Evolutionary conservation across 306 rosid species (phyloP).

Genomic region (Vicia faba): DNA sequence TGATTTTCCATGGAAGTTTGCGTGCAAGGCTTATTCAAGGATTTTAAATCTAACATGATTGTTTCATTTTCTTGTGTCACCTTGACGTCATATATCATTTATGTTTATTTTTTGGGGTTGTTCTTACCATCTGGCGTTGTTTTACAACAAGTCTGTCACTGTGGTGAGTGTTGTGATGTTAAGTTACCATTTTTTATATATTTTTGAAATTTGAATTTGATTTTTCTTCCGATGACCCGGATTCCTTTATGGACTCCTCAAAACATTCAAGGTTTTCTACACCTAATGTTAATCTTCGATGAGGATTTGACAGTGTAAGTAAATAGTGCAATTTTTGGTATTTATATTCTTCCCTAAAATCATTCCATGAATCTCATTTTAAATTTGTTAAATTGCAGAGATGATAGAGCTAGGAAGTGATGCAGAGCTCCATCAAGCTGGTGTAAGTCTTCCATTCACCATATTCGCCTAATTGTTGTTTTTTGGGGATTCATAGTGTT

Average conservation of each 20-base stretch:
- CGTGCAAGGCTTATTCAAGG: slow-evolving; percentile 11
- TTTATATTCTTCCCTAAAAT: no score
- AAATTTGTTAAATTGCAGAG: slow-evolving; percentile 92
- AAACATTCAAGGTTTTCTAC: no score
- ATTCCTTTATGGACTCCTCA: no score
- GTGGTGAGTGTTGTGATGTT: no score
- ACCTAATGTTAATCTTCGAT: no score
- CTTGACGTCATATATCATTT: slow-evolving; percentile 27
- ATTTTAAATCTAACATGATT: slow-evolving; percentile 26
- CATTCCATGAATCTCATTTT: no score
- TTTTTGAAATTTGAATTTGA: no score
- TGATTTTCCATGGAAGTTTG: slow-evolving; percentile 23
- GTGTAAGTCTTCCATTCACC: slow-evolving; percentile 59
- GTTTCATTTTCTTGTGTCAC: slow-evolving; percentile 4
- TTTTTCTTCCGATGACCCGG: no score
- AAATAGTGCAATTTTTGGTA: no score
- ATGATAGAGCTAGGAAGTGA: slow-evolving; percentile 92
- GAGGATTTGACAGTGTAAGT: no score
- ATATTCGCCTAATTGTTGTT: slow-evolving; percentile 19
- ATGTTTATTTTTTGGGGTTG: slow-evolving; percentile 28
- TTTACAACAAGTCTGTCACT: no score
- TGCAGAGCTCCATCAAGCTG: slow-evolving; percentile 77
- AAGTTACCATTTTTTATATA: no score
- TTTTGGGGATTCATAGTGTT: slow-evolving; percentile 29
- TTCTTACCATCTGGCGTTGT: slow-evolving; percentile 22